phyloP scores from a whole-genome alignment of 345 rosid genomes.

The Cardiospermum halicacabum region DNA sequence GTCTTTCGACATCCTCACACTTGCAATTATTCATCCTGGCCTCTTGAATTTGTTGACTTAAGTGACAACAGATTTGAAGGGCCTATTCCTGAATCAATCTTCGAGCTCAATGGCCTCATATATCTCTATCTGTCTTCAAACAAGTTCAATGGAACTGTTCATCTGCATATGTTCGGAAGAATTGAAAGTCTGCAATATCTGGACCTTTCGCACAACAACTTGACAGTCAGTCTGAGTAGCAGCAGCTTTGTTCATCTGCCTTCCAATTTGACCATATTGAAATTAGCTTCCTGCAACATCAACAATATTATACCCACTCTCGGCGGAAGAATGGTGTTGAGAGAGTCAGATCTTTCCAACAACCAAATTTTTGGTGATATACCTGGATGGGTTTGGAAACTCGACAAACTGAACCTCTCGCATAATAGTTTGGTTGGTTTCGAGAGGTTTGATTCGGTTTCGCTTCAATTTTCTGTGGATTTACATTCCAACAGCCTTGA shows the following conservation, averaged over 20 bases:
- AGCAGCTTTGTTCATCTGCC: neutral
- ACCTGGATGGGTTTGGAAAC: conserved; percentile 43
- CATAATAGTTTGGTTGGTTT: conserved; percentile 5
- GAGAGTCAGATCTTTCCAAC: conserved; percentile 32
- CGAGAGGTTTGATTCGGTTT: conserved; percentile 3
- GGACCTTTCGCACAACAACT: conserved; percentile 40
- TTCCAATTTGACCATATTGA: conserved; percentile 20
- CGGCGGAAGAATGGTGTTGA: conserved; percentile 17
- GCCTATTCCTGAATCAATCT: conserved; percentile 9
- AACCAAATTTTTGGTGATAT: conserved; percentile 34
- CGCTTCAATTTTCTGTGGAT: no score
- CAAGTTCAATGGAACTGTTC: conserved; percentile 35
- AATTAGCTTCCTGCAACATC: conserved; percentile 47
- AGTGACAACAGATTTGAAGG: conserved; percentile 38
- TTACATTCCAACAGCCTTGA: conserved; percentile 23
- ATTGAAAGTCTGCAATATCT: conserved; percentile 27
- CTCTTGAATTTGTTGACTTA: conserved; percentile 30
- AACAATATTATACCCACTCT: conserved; percentile 18
- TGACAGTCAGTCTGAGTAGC: conserved; percentile 18
- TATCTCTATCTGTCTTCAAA: conserved; percentile 36
- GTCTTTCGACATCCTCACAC: no score
- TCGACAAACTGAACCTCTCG: conserved; percentile 5
- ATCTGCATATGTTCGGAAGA: conserved; percentile 13
- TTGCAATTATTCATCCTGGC: neutral
- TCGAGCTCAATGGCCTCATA: conserved; percentile 20